Base-by-base conservation (phyloP, 148 eudicot genomes). In the Nepenthes mirabilis region DNA sequence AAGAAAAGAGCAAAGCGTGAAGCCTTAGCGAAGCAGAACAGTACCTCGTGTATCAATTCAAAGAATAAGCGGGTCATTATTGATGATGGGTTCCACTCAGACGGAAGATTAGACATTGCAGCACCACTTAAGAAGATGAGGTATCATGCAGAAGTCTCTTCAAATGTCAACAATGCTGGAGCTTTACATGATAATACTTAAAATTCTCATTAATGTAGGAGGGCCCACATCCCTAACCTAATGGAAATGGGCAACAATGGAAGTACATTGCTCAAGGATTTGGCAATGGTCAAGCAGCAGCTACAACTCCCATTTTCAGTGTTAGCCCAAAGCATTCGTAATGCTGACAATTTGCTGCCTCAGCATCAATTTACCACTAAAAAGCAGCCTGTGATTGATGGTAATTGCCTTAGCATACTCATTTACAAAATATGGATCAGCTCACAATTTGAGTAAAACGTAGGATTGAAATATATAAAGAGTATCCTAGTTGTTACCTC, bases 1-100 rank as follows among this genome's bases (percentile, higher is more conserved):
- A 90, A 90, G 79, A 90, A 82, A 83, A 80, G 78, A 73, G 94
- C 91, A 5, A 82, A 79, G 65, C 78, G 68, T 47, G 90, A 90
- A 75, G 82, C 84, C 11, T 56, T 82, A 60, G 76, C 88, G 6
- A 86, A 86, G 77, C 86, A 86, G 73, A 84, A 90, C 67, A 74
- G 57, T 66, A 50, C 61, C 57, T 60, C 77, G 12, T 74, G 60
- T 37, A 81, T 74, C 62, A 83, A 88, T 60, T 57, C 72, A 23
- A 85, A 82, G 74, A 85, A 82, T 75, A 88, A 79, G 72, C 85
- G 96, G 76, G 77, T 75, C 65, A 65, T 81, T 37, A 69, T 75
- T 45, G 68, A 76, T 32, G 68, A 59, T 57, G 73, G 59, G 58
- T 64, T 72, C 47, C 65, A 49, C 57, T 36, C 71, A 59, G 72